A percentile compares a stretch with the other conserved stretches of the same genome.
phyloP scores from a whole-genome alignment of 805 yeast genomes.

The Zygoascus flipseniorum region DNA sequence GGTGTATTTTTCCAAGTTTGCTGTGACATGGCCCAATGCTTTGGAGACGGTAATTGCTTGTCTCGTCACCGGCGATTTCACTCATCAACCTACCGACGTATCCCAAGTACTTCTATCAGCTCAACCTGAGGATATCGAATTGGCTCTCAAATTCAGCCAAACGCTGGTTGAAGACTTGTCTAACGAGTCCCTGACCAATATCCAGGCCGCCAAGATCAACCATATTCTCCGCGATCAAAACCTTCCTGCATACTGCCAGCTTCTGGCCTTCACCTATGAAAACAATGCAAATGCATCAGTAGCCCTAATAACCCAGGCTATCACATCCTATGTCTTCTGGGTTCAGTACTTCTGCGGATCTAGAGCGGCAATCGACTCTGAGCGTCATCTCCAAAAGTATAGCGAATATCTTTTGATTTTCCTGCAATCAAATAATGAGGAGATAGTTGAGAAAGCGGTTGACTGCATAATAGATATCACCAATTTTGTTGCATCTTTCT shows the following conservation, averaged over 20 bases:
- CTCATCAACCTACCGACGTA: neutral
- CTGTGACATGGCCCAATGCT: constrained; percentile 30
- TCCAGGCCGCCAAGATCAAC: neutral
- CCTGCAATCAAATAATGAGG: constrained; percentile 10
- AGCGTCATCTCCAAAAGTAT: neutral
- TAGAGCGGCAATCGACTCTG: neutral
- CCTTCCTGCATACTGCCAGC: constrained; percentile 1
- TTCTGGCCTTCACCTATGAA: neutral
- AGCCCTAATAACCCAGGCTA: neutral
- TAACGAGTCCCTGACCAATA: neutral
- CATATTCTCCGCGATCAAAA: neutral
- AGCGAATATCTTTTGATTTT: constrained; percentile 1
- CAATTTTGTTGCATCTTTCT: constrained; percentile 5
- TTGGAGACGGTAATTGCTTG: neutral
- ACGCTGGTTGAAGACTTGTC: constrained; percentile 23
- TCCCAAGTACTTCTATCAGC: neutral
- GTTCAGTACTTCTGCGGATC: neutral
- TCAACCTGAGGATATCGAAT: constrained; percentile 4
- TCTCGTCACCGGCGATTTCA: neutral
- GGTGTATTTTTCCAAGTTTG: constrained; percentile 36
- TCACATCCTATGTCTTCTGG: neutral
- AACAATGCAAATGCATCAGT: neutral
- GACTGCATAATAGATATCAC: constrained; percentile 14
- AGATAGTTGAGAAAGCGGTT: constrained; percentile 8
- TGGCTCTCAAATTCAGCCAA: constrained; percentile 19